Conservation (phyloP, 495 filamentous ascomycete species). For the Aspergillus bridgeri region DNA sequence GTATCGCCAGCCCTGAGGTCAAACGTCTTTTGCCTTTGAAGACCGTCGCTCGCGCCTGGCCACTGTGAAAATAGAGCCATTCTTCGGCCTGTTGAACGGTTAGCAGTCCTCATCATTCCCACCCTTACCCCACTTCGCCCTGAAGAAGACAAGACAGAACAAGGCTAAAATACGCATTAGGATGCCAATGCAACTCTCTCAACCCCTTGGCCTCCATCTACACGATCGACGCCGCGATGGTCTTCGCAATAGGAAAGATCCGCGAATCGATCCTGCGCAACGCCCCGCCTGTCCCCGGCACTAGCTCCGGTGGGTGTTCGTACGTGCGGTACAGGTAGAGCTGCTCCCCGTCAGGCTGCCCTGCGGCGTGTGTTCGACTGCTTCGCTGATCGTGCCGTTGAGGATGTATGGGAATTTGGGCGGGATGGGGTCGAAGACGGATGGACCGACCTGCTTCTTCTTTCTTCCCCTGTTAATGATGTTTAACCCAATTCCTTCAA, state of each 20-base stretch:
- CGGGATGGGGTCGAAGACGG: conserved; percentile 56
- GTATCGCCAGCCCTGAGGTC: conserved; percentile 64
- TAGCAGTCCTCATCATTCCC: neutral
- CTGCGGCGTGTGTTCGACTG: conserved; percentile 44
- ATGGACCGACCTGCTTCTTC: conserved; percentile 46
- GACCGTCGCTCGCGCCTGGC: conserved; percentile 55
- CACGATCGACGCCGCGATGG: conserved; percentile 59
- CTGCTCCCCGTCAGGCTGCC: conserved; percentile 50
- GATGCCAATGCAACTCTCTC: conserved; percentile 66
- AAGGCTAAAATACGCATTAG: conserved; percentile 47
- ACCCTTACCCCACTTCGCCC: neutral
- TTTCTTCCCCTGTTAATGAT: too few relatives aligned
- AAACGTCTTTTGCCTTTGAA: conserved; percentile 62
- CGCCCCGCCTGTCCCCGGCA: conserved; percentile 56
- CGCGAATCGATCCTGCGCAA: conserved; percentile 58
- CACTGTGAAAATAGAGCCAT: conserved; percentile 64
- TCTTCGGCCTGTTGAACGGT: conserved; percentile 50
- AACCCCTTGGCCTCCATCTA: conserved; percentile 57
- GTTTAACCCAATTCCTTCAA: too few relatives aligned
- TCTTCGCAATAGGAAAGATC: conserved; percentile 59
- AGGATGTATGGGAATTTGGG: conserved; percentile 58
- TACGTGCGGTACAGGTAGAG: conserved; percentile 55
- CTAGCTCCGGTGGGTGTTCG: conserved; percentile 47
- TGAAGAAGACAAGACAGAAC: neutral
- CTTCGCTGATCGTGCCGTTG: conserved; percentile 49